Conservation (phyloP, 768 basidiomycete genomes). For the Auriculariales sp. region DNA sequence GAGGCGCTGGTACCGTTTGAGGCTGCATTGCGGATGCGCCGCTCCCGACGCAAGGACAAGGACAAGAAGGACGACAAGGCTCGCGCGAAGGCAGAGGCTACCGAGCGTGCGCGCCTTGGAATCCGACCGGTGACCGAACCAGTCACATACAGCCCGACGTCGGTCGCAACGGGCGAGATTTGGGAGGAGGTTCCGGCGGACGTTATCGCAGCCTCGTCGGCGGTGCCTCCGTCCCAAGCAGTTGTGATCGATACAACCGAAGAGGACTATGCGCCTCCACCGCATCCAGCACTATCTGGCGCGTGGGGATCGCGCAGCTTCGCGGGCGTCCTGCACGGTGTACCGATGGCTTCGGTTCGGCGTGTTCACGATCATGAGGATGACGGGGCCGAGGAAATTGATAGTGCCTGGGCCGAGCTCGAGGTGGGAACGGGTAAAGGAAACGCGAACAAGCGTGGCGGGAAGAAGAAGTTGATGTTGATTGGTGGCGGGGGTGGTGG, state of each 20-base stretch:
- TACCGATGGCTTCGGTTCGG: neutral
- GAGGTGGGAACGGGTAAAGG: neutral
- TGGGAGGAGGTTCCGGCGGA: constrained; percentile 21
- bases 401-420: neutral
- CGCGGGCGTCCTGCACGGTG: neutral
- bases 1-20: constrained; percentile 76
- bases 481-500: neutral
- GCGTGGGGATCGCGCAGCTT: constrained; percentile 4
- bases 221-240: neutral
- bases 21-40: constrained; percentile 60
- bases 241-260: neutral
- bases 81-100: constrained; percentile 59
- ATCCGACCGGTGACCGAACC: constrained; percentile 5
- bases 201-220: neutral
- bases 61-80: constrained; percentile 79
- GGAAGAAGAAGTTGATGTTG: neutral
- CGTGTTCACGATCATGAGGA: neutral
- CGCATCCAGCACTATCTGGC: neutral
- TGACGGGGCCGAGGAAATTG: neutral
- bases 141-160: constrained; percentile 18
- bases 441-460: neutral
- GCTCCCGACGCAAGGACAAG: constrained; percentile 64
- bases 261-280: constrained; percentile 11
- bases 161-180: constrained; percentile 18
- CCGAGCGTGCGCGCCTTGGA: constrained; percentile 27